Conservation (phyloP, 345 rosid species). For the Aquilaria yunnanensis region DNA sequence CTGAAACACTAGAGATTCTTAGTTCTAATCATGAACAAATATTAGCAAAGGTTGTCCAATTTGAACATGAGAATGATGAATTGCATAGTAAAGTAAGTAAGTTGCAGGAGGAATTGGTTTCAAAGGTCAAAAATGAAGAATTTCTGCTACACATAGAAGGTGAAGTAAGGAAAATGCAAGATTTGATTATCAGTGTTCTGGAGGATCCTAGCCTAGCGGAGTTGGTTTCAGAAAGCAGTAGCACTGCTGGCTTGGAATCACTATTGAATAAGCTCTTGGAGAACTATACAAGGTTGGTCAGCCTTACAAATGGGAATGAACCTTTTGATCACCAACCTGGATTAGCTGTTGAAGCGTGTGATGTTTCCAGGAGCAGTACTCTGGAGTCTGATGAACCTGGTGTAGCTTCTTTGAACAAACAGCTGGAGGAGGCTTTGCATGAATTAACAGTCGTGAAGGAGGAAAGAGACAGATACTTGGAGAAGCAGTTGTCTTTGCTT, state of each 20-base stretch:
- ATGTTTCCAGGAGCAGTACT: conserved; percentile 31
- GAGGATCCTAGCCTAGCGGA: conserved; percentile 43
- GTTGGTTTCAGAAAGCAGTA: conserved; percentile 31
- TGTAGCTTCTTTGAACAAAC: conserved; percentile 41
- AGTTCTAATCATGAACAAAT: conserved; percentile 38
- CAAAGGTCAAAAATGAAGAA: conserved; percentile 43
- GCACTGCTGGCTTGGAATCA: conserved; percentile 52
- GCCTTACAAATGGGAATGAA: conserved; percentile 23
- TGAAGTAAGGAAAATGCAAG: conserved; percentile 47
- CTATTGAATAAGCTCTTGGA: conserved; percentile 66
- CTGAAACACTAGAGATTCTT: conserved; percentile 53
- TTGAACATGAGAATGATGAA: conserved; percentile 54
- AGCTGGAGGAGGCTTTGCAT: conserved; percentile 56
- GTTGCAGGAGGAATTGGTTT: conserved; percentile 49
- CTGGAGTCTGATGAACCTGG: conserved; percentile 27
- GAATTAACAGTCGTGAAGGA: conserved; percentile 49
- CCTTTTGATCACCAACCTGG: conserved; percentile 19
- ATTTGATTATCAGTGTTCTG: conserved; percentile 51
- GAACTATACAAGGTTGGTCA: conserved; percentile 31
- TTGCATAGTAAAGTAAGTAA: conserved; percentile 40
- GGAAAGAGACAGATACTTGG: conserved; percentile 63
- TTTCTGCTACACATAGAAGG: conserved; percentile 35
- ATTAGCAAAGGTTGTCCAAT: conserved; percentile 31
- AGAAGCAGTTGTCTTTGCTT: conserved; percentile 50
- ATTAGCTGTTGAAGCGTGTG: conserved; percentile 23